Base-by-base conservation (phyloP, 148 eudicot species). In the Salicornia ramosissima region DNA sequence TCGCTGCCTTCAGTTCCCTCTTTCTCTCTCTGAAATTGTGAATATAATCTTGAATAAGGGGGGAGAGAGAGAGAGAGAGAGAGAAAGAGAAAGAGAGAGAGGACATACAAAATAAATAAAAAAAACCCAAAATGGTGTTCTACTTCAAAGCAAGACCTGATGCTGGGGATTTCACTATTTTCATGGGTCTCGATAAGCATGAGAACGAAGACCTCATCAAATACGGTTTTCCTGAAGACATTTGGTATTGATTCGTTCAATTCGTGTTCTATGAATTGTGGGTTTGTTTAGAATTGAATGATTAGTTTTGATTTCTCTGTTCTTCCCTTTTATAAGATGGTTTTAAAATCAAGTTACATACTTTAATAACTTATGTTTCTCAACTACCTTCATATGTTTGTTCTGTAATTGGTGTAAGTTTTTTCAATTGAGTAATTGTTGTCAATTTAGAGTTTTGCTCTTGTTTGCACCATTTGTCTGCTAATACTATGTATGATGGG, bases 171-270 rank as follows among this genome's bases (percentile, higher is more conserved):
- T 93, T 81, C 89, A 88, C 95, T 39, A 93, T 90, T 47, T 93
- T 93, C 80, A 93, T 93, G 98, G 98, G 98, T 39, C 89, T 90
- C 59, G 96, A 93, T 72, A 93, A 93, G 84, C 81, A 54, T 72
- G 98, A 93, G 74, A 93, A 93, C 72, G 98, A 93, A 72, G 98
- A 93, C 65, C 96, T 93, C 74, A 90, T 93, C 87, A 93, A 87
- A 87, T 93, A 80, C 70, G 98, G 98, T 30, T 87, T 93, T 78
- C 96, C 90, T 11, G 96, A 93, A 87, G 98, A 93, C 73, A 83
- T 93, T 64, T 93, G 98, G 98, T 93, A 76, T 25, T 63, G 40
- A 9, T 54, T 50, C 56, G 4, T 71, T 55, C 11, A 56, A 29
- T 28, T 62, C 33, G 5, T n/a, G 29, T n/a, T 30, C 4, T 43